These are phyloP conservation scores for Leishmania mexicana DNA, from an alignment of 208 protist species.

Conservation along the genomic window DNA sequence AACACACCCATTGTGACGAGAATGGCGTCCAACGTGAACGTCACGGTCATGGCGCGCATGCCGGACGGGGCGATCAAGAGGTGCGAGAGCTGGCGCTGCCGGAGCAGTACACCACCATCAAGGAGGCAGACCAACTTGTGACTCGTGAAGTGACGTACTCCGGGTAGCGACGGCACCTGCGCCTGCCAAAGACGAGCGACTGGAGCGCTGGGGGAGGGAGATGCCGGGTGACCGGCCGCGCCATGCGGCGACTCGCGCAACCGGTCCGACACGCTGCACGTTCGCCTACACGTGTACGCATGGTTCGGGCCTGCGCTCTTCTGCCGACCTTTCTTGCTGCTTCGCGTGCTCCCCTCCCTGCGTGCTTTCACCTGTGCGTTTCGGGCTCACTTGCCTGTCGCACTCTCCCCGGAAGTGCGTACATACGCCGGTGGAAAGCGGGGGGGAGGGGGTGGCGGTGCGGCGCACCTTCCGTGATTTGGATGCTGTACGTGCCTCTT, in stretches of 20 bases:
- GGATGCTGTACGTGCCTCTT: neutral
- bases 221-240: neutral
- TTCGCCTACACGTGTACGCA: neutral
- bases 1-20: slow-evolving; percentile 33
- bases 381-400: neutral
- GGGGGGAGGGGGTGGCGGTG: neutral
- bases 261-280: neutral
- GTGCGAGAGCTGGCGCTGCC: slow-evolving; percentile 35
- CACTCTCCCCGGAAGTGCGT: neutral
- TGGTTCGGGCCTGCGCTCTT: neutral
- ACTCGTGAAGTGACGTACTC: slow-evolving; percentile 33
- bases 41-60: slow-evolving; percentile 27
- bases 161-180: neutral
- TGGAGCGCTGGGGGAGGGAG: neutral
- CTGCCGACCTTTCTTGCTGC: neutral
- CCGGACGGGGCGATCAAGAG: slow-evolving; percentile 35
- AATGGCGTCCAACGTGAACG: slow-evolving; percentile 34
- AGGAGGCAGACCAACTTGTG: slow-evolving; percentile 5
- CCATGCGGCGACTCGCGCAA: neutral
- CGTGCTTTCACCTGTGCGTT: neutral
- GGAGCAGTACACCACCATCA: slow-evolving; percentile 32
- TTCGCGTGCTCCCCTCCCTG: neutral
- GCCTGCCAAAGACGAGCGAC: neutral
- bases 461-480: neutral
- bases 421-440: neutral